Conservation (phyloP, 139 green algal genomes). For the Spirogloea muscicola region DNA sequence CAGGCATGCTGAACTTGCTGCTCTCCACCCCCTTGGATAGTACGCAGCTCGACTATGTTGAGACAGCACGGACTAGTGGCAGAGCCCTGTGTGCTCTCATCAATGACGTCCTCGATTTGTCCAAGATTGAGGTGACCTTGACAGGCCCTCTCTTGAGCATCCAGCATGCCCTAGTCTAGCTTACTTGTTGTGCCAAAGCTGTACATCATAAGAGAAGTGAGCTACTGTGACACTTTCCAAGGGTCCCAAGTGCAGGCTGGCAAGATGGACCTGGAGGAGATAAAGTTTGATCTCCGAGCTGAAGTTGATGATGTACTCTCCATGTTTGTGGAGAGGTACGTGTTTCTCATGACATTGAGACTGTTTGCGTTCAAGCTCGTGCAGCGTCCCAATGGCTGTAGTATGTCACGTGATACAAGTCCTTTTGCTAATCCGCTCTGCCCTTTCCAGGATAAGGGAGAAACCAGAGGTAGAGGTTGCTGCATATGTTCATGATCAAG, state of each 20-base stretch:
- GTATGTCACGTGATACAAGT: too few species aligned
- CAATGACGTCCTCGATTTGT: slow-evolving; percentile 38
- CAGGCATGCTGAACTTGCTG: slow-evolving; percentile 43
- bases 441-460: too few species aligned
- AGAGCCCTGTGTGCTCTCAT: slow-evolving; percentile 16
- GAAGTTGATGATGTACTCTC: slow-evolving; percentile 43
- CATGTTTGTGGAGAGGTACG: slow-evolving; percentile 46
- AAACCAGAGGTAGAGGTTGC: slow-evolving; percentile 41
- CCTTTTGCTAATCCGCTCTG: too few species aligned
- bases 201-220: too few species aligned
- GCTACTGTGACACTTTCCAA: too few species aligned
- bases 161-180: too few species aligned
- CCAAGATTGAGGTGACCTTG: slow-evolving; percentile 38
- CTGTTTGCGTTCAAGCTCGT: too few species aligned
- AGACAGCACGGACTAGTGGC: slow-evolving; percentile 27
- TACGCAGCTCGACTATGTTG: slow-evolving; percentile 36
- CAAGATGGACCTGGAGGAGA: slow-evolving; percentile 42
- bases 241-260: slow-evolving; percentile 29
- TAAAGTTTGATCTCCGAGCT: slow-evolving; percentile 23
- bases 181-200: too few species aligned
- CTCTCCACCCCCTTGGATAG: slow-evolving; percentile 15
- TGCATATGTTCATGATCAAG: slow-evolving; percentile 20
- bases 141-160: too few species aligned
- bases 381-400: too few species aligned
- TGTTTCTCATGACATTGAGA: too few species aligned